Evolutionary conservation across 2,329 filamentous ascomycete genomes (phyloP).

Genomic region (Parascedosporium putredinis): DNA sequence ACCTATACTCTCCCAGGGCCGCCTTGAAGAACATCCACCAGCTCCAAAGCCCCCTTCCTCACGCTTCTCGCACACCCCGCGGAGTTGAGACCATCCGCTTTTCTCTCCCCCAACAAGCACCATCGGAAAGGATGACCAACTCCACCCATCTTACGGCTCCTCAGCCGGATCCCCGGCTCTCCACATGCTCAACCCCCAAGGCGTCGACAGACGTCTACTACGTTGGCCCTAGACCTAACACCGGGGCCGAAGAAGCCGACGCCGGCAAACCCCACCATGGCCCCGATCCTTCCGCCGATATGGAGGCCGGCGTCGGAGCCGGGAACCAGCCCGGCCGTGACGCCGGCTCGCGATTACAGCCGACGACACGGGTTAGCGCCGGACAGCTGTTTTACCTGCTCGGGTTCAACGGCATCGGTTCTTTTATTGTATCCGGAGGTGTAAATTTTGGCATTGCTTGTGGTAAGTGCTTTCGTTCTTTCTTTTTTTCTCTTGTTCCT

Average conservation of each 20-base stretch:
- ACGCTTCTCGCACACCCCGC: too few species aligned
- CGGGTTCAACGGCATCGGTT: constrained; percentile 34
- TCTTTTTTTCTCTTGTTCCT: background rate
- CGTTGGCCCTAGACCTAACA: background rate
- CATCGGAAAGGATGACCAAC: background rate
- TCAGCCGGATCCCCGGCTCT: background rate
- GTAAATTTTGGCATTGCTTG: constrained; percentile 44
- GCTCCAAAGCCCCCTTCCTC: too few species aligned
- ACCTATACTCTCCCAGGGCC: too few species aligned
- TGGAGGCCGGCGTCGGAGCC: background rate
- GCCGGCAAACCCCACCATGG: background rate
- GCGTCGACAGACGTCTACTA: background rate
- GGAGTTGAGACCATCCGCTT: too few species aligned
- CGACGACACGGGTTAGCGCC: constrained; percentile 19
- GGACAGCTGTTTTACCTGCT: constrained; percentile 40
- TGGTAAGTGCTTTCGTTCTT: constrained; percentile 21
- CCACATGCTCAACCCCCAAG: background rate
- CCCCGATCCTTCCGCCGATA: background rate
- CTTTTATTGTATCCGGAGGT: constrained; percentile 34
- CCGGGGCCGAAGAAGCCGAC: background rate
- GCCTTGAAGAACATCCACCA: too few species aligned
- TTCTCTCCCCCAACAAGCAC: background rate
- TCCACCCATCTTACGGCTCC: background rate
- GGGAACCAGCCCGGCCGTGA: background rate
- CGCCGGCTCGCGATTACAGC: background rate